A percentile compares a stretch with the other conserved stretches of the same genome.
phyloP scores from a whole-genome alignment of 2,329 filamentous ascomycete species.

The Trichothecium sympodiale region DNA sequence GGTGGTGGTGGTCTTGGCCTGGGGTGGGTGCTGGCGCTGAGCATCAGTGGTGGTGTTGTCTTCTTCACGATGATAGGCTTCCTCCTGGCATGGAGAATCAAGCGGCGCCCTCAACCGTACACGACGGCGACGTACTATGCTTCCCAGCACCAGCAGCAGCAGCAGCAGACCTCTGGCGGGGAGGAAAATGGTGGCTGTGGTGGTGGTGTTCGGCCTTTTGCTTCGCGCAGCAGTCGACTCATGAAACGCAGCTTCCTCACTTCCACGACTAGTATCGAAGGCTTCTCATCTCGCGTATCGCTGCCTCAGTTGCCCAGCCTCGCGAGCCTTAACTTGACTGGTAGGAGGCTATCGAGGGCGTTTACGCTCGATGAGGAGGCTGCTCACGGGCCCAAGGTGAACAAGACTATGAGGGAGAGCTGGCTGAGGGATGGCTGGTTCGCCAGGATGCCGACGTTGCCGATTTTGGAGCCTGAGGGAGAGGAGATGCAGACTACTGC shows the following conservation, averaged over 20 bases:
- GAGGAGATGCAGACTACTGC: conserved; percentile 9
- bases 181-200: conserved; percentile 2
- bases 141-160: conserved; percentile 9
- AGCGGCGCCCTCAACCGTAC: conserved; percentile 9
- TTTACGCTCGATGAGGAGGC: conserved; percentile 34
- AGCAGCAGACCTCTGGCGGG: conserved; percentile 10
- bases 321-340: conserved; percentile 3
- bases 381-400: conserved; percentile 34
- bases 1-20: conserved; percentile 15
- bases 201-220: conserved; percentile 5
- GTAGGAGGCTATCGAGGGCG: conserved; percentile 15
- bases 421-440: conserved; percentile 23
- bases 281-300: not conserved
- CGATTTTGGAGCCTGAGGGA: conserved; percentile 14
- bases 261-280: too few species aligned
- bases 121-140: conserved; percentile 14
- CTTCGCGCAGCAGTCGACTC: not conserved
- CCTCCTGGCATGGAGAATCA: conserved; percentile 27
- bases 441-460: conserved; percentile 22
- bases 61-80: conserved; percentile 31
- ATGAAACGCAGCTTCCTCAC: too few species aligned
- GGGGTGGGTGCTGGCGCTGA: conserved; percentile 32
- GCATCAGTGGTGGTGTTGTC: conserved; percentile 33
- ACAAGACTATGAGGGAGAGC: conserved; percentile 10
- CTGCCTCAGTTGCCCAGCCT: conserved; percentile 3